Conservation (phyloP, 176 grass and related monocot genomes). For the Hyparrhenia diplandra region DNA sequence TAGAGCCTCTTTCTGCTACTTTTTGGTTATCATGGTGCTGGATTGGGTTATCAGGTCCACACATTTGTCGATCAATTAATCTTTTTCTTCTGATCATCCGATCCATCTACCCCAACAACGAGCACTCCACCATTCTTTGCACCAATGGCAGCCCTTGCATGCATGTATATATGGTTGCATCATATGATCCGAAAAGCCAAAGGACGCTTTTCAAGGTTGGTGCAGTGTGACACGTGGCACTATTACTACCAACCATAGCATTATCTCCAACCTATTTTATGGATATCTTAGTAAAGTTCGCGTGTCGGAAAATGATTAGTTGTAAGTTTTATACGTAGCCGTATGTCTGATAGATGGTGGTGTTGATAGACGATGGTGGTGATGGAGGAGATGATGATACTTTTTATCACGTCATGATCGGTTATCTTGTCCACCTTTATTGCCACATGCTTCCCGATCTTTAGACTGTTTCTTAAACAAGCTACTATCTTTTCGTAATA, state of each 20-base stretch:
- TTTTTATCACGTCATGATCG: slow-evolving; percentile 15
- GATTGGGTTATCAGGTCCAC: not conserved
- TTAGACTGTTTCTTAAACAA: slow-evolving; percentile 5
- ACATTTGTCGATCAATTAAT: slow-evolving; percentile 8
- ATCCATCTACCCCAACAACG: slow-evolving; percentile 17
- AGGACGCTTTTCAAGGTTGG: not conserved
- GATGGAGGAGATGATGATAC: not conserved
- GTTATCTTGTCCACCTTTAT: slow-evolving; percentile 15
- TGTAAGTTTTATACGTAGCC: not conserved
- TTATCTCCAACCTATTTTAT: slow-evolving; percentile 26
- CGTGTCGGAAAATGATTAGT: slow-evolving; percentile 17
- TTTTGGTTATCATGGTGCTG: slow-evolving; percentile 12
- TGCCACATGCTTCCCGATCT: slow-evolving; percentile 22
- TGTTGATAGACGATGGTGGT: not conserved
- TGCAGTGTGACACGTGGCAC: slow-evolving; percentile 18
- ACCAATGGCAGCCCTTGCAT: slow-evolving; percentile 23
- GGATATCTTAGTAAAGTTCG: not conserved
- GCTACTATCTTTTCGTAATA: not conserved
- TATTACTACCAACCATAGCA: not conserved
- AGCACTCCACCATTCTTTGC: not conserved
- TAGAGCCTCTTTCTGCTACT: not conserved
- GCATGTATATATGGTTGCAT: not conserved
- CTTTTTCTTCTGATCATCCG: not conserved
- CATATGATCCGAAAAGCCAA: not conserved
- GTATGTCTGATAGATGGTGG: not conserved